Evolutionary conservation across 2,329 filamentous ascomycete genomes (phyloP).

Genomic region (Metarhizium guizhouense): DNA sequence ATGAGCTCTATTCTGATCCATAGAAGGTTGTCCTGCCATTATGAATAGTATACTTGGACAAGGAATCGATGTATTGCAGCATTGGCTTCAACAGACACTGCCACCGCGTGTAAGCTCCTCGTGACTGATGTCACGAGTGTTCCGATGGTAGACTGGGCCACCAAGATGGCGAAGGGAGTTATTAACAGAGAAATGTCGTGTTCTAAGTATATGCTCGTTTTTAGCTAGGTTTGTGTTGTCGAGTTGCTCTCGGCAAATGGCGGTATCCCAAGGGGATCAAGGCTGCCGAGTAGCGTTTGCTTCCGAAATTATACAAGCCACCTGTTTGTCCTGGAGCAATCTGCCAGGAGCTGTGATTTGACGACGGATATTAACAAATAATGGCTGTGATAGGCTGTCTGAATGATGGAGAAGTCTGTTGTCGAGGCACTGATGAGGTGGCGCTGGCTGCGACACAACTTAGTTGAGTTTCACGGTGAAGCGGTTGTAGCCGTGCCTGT

Average conservation of each 20-base stretch:
- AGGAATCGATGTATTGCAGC: neutral
- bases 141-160: neutral
- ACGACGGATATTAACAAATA: neutral
- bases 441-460: neutral
- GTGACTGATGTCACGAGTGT: neutral
- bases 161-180: too few species aligned
- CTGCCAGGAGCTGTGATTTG: neutral
- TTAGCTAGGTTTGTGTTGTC: too few species aligned
- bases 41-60: conserved; percentile 7
- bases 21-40: conserved; percentile 37
- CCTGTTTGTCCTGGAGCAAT: neutral
- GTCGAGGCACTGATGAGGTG: neutral
- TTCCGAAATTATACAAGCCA: neutral
- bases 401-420: neutral
- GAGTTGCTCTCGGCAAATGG: too few species aligned
- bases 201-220: neutral
- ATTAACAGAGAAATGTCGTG: too few species aligned
- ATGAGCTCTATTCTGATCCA: conserved; percentile 23
- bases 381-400: neutral
- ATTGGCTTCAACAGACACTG: neutral
- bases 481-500: too few species aligned
- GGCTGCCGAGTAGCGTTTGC: neutral
- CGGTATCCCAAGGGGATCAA: neutral
- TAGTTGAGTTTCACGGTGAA: neutral
- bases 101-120: neutral